A percentile compares a stretch with the other conserved stretches of the same genome.
Conservation (phyloP, 2,329 filamentous ascomycete genomes). For the Fusarium sp. region DNA sequence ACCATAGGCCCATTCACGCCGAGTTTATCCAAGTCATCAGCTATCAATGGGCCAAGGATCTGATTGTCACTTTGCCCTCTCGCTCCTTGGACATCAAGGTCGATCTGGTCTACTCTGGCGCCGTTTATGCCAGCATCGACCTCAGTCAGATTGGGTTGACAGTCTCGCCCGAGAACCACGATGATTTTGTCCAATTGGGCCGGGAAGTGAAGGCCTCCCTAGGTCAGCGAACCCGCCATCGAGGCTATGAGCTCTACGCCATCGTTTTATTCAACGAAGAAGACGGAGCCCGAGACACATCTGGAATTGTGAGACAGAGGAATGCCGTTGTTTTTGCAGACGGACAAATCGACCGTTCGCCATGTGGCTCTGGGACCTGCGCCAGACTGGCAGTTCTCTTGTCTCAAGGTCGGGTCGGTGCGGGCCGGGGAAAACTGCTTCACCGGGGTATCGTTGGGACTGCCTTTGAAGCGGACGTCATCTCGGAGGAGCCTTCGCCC, state of each 20-base stretch:
- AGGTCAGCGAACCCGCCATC: background rate
- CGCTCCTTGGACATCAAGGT: background rate
- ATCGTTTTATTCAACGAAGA: background rate
- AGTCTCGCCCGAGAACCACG: background rate
- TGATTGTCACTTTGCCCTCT: conserved; percentile 11
- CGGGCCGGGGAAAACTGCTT: background rate
- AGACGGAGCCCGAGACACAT: background rate
- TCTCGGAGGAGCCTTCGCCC: background rate
- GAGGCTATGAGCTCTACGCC: background rate
- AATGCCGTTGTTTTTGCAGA: background rate
- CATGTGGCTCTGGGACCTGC: background rate
- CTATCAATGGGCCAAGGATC: conserved; percentile 15
- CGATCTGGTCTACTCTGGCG: conserved; percentile 19
- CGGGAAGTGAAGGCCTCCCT: background rate
- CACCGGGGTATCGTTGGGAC: background rate
- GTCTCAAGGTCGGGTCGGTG: background rate
- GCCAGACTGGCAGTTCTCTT: background rate
- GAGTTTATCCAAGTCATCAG: conserved; percentile 36
- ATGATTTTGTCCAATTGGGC: background rate
- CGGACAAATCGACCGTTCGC: background rate
- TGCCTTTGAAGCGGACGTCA: too few relatives aligned
- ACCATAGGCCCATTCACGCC: conserved; percentile 5
- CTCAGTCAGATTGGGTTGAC: background rate
- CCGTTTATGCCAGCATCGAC: conserved; percentile 7
- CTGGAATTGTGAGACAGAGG: background rate